phyloP scores from a whole-genome alignment of 306 rosid species.

The Ziziphus jujuba region DNA sequence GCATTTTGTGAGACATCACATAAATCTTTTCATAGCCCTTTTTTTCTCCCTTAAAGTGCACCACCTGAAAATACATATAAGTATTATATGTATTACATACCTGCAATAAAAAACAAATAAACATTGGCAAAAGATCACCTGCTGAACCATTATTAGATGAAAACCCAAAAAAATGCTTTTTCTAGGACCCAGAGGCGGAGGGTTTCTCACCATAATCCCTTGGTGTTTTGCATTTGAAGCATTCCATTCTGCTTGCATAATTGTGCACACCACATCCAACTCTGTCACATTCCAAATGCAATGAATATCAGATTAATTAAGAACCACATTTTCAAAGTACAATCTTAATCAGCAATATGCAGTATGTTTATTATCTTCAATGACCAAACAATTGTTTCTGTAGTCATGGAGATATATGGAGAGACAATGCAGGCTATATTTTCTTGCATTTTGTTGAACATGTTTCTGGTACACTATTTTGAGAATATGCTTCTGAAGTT shows the following conservation, averaged over 20 bases:
- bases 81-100: conserved; percentile 26
- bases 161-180: not conserved
- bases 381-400: not conserved
- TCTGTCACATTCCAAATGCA: conserved; percentile 40
- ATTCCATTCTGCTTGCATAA: conserved; percentile 84
- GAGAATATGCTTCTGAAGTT: not conserved
- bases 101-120: conserved; percentile 21
- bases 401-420: not conserved
- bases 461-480: no score
- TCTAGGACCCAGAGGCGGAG: conserved; percentile 10
- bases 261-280: conserved; percentile 86
- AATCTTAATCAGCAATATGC: not conserved
- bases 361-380: not conserved
- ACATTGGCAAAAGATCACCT: conserved; percentile 20
- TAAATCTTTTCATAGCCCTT: conserved; percentile 22
- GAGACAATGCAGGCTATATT: conserved; percentile 14
- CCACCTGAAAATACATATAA: conserved; percentile 41
- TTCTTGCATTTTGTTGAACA: conserved; percentile 4
- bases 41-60: conserved; percentile 35
- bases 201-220: conserved; percentile 57
- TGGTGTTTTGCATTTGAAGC: conserved; percentile 78
- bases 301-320: not conserved
- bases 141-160: not conserved
- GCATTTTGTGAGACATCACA: conserved; percentile 24
- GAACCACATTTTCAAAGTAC: not conserved